These are phyloP conservation scores for Kurtzmaniella fragi DNA, from an alignment of 805 yeast genomes.

Conservation along the genomic window DNA sequence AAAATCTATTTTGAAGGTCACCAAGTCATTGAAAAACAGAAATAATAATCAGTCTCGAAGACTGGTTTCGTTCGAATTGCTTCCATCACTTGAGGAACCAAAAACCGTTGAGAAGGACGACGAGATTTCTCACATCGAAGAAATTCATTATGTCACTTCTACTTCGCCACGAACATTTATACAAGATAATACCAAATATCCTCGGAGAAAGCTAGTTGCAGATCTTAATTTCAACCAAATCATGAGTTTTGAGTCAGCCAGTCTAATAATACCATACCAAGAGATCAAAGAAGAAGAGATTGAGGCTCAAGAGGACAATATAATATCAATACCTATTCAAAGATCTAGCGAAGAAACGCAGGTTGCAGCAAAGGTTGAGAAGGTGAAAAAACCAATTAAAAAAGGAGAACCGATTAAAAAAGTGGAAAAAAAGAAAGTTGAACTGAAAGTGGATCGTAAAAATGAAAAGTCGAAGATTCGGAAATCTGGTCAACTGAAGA, in stretches of 20 bases:
- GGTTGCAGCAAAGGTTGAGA: background rate
- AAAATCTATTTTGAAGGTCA: background rate
- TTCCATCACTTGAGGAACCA: conserved; percentile 14
- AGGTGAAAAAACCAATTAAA: background rate
- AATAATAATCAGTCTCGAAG: conserved; percentile 5
- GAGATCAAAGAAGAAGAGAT: background rate
- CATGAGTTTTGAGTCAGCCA: conserved; percentile 14
- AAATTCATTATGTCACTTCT: conserved; percentile 18
- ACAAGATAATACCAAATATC: conserved; percentile 15
- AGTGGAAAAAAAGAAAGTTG: conserved; percentile 2
- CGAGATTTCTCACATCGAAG: conserved; percentile 8
- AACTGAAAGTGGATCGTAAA: conserved; percentile 1
- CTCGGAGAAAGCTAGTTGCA: conserved; percentile 24
- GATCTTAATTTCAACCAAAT: conserved; percentile 24
- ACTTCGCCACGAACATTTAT: conserved; percentile 23
- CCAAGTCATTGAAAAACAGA: background rate
- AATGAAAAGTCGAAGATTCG: background rate
- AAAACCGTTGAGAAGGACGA: background rate
- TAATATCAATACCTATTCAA: background rate
- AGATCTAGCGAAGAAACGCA: too few species aligned
- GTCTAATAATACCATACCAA: background rate
- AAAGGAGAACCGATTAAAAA: conserved; percentile 1
- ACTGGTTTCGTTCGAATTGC: conserved; percentile 6
- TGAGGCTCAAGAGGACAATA: background rate
- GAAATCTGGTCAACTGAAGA: conserved; percentile 1